Evolutionary conservation across 2,329 filamentous ascomycete species (phyloP).

Genomic region (Talaromyces rugulosus): DNA sequence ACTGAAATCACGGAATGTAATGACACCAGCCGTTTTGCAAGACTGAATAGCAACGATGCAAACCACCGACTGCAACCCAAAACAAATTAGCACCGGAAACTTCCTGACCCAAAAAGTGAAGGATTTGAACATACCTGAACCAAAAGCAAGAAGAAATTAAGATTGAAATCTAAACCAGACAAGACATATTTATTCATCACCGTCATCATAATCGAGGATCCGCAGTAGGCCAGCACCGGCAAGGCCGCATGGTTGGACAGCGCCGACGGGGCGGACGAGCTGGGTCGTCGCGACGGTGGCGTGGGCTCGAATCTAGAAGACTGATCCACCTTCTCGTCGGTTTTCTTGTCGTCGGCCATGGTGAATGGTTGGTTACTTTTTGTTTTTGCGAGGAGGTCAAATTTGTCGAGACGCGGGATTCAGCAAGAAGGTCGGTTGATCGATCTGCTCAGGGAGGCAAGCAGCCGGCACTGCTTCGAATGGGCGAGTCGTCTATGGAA

Average conservation of each 20-base stretch:
- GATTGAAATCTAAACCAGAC: slow-evolving; percentile 84
- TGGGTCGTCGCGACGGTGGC: not conserved
- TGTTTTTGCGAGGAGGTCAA: not conserved
- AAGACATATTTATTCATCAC: slow-evolving; percentile 99
- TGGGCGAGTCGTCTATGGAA: not conserved
- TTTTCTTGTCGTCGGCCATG: slow-evolving; percentile 89
- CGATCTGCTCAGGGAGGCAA: not conserved
- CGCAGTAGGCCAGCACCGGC: slow-evolving; percentile 85
- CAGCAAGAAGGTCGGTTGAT: not conserved
- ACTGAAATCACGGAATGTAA: slow-evolving; percentile 81
- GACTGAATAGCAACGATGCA: slow-evolving; percentile 79
- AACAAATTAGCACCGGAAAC: slow-evolving; percentile 2
- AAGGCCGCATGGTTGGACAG: slow-evolving; percentile 71
- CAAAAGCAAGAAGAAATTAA: slow-evolving; percentile 91
- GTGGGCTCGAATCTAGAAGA: slow-evolving; percentile 22
- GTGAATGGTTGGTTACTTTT: slow-evolving; percentile 19
- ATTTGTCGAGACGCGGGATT: not conserved
- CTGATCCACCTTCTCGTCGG: slow-evolving; percentile 57
- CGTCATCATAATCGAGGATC: slow-evolving; percentile 97
- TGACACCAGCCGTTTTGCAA: slow-evolving; percentile 76
- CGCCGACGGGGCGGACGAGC: slow-evolving; percentile 19
- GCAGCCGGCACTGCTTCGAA: not conserved
- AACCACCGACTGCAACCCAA: slow-evolving; percentile 66
- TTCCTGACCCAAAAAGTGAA: not conserved
- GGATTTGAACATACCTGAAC: slow-evolving; percentile 67